Evolutionary conservation across 108 stramenopile species (phyloP), one percentile per base, ranked within the genome.

Genomic region (Fragilariopsis cylindrus): DNA sequence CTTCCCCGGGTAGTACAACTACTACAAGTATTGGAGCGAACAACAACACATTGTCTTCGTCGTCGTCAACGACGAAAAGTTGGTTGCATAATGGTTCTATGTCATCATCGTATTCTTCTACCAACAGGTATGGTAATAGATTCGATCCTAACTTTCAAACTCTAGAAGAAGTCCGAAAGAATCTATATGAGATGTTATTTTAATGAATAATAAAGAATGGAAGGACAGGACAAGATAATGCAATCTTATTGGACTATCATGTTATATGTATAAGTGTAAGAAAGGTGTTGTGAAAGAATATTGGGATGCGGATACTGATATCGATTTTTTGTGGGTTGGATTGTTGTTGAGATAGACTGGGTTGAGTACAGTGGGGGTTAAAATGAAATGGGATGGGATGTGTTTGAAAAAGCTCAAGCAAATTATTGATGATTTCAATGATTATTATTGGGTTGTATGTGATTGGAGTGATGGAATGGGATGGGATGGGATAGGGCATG

Each of bases 81-180:
- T 63, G 62, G 62, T 11, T 63, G 62, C 62, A 63, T 16, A 13
- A 44, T n/a, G 43, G 62, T 13, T 63, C 43, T 12, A 63, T 44
- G 19, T 63, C 62, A 44, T 42, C 42, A 8, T 63, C 62, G 62
- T 3, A 45, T 63, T 63, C 43, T 15, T 45, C 46, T 63, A 6
- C 30, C 30, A 2, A 30, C 0, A 30, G 30, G 30, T 30, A 30
- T 30, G 45, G 45, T 3, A 43, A 63, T 40, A 15, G 42, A n/a
- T 63, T 63, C 13, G 62, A 63, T 11, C 62, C 62, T 7, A 4
- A 6, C 7, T 6, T 45, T 4, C 42, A 63, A 45, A 63, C 62
- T 3, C 39, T 63, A 9, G 62, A 63, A 5, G 62, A 46, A n/a
- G 45, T 63, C 15, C 62, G 62, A 63, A 63, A 47, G 39, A 4